phyloP scores from a whole-genome alignment of 1,284 basidiomycete species.

The Gymnopus androsaceus region DNA sequence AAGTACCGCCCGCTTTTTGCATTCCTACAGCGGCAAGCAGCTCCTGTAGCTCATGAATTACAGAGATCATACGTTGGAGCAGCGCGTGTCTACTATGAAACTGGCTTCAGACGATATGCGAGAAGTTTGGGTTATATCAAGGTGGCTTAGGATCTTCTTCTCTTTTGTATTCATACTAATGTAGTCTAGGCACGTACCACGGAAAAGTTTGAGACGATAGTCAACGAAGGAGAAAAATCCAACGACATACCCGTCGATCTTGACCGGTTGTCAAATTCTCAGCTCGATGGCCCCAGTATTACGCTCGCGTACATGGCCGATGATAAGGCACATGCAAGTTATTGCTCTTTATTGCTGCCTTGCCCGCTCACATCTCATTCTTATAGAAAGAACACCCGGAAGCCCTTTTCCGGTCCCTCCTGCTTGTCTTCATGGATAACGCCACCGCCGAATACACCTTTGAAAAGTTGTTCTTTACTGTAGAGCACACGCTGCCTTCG shows the following conservation, averaged over 20 bases:
- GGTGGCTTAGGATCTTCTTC: slow-evolving; percentile 40
- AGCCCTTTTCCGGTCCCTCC: slow-evolving; percentile 78
- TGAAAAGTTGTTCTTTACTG: slow-evolving; percentile 77
- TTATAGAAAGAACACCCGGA: slow-evolving; percentile 81
- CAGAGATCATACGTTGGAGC: slow-evolving; percentile 86
- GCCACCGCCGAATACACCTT: slow-evolving; percentile 90
- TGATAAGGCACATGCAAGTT: slow-evolving; percentile 76
- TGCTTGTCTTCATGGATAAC: slow-evolving; percentile 92
- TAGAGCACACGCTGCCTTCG: slow-evolving; percentile 36
- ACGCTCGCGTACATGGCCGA: slow-evolving; percentile 86
- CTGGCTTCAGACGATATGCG: slow-evolving; percentile 89
- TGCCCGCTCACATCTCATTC: background rate
- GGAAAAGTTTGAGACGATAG: slow-evolving; percentile 68
- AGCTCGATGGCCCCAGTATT: slow-evolving; percentile 77
- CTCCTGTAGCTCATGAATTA: slow-evolving; percentile 84
- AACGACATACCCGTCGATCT: slow-evolving; percentile 44
- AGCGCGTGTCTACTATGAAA: slow-evolving; percentile 93
- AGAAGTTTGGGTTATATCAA: slow-evolving; percentile 80
- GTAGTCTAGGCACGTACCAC: slow-evolving; percentile 59
- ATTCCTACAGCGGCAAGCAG: slow-evolving; percentile 84
- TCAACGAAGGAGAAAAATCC: slow-evolving; percentile 37
- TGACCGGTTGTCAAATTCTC: slow-evolving; percentile 65
- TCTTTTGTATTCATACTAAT: slow-evolving; percentile 11
- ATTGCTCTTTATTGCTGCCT: background rate
- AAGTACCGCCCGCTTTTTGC: slow-evolving; percentile 84